Percentiles rank a stretch among this genome's conserved stretches.
Conservation (phyloP, 306 rosid species). For the Begonia fuchsioides region DNA sequence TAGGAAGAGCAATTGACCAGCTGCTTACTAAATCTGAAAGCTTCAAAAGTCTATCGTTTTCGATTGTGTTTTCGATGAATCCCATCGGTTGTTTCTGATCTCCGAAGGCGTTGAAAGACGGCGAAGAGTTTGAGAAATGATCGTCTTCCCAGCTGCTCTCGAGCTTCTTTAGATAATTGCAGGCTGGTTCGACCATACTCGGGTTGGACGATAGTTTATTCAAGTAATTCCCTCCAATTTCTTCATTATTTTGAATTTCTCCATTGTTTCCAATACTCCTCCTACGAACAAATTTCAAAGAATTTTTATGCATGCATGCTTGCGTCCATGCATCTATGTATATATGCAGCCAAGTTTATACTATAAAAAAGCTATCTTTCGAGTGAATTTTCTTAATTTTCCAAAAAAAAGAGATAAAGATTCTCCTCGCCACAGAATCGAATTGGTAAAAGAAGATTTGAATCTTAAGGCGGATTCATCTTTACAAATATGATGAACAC, state of each 20-base stretch:
- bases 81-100: constrained; percentile 40
- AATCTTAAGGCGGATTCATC: too few relatives aligned
- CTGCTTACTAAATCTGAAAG: constrained; percentile 60
- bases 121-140: constrained; percentile 27
- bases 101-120: constrained; percentile 33
- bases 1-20: constrained; percentile 87
- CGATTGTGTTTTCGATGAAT: constrained; percentile 20
- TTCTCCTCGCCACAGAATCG: constrained; percentile 13
- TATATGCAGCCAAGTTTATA: too few relatives aligned
- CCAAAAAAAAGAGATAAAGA: constrained; percentile 12
- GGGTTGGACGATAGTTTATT: constrained; percentile 13
- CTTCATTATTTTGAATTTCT: too few relatives aligned
- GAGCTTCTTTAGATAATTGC: constrained; percentile 70
- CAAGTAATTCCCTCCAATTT: too few relatives aligned
- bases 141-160: constrained; percentile 20
- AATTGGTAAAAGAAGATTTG: neutral
- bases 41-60: constrained; percentile 48
- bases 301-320: too few relatives aligned
- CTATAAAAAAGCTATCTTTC: too few relatives aligned
- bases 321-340: too few relatives aligned
- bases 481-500: too few relatives aligned
- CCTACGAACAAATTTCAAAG: too few relatives aligned
- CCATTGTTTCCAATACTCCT: too few relatives aligned
- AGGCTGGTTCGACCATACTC: too few relatives aligned
- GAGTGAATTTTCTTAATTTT: neutral